These are phyloP conservation scores for Annona cherimola DNA, from an alignment of 164 flowering plant species.

Conservation along the genomic window DNA sequence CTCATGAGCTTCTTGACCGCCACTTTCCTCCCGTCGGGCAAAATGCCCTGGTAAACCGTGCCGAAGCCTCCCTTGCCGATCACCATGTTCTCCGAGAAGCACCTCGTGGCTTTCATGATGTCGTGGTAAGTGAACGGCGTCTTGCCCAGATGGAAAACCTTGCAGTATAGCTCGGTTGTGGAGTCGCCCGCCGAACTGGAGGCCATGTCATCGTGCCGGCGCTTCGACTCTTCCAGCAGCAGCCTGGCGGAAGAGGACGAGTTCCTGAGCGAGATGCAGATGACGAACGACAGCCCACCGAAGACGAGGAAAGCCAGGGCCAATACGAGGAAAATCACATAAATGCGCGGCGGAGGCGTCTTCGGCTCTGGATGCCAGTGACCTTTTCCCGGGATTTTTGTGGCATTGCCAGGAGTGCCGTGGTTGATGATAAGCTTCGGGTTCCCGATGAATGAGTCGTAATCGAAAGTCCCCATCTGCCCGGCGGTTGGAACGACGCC, in stretches of 20 bases:
- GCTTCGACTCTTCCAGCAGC: constrained; percentile 34
- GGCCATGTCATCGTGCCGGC: constrained; percentile 25
- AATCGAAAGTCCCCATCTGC: constrained; percentile 72
- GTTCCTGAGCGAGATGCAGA: constrained; percentile 2
- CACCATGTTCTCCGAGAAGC: constrained; percentile 57
- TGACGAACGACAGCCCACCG: constrained; percentile 22
- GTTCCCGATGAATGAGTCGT: constrained; percentile 62
- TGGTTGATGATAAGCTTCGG: constrained; percentile 32
- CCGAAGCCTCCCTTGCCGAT: constrained; percentile 84
- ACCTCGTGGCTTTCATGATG: constrained; percentile 59
- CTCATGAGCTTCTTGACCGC: constrained; percentile 84
- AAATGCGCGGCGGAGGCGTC: not conserved
- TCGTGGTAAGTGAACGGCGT: constrained; percentile 66
- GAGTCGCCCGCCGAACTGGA: constrained; percentile 47
- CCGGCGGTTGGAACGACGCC: constrained; percentile 64
- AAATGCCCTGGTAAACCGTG: constrained; percentile 60
- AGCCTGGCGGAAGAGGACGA: constrained; percentile 8
- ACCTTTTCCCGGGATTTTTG: constrained; percentile 1
- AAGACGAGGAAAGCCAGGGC: constrained; percentile 30
- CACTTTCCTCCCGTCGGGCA: constrained; percentile 77
- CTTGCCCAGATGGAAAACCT: constrained; percentile 65
- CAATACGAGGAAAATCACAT: constrained; percentile 31
- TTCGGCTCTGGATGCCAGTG: not conserved
- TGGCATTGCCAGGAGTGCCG: not conserved
- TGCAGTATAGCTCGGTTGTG: constrained; percentile 44